These are phyloP conservation scores for Globisporangium uncinulatum DNA, from an alignment of 352 stramenopile species.

Conservation along the genomic window DNA sequence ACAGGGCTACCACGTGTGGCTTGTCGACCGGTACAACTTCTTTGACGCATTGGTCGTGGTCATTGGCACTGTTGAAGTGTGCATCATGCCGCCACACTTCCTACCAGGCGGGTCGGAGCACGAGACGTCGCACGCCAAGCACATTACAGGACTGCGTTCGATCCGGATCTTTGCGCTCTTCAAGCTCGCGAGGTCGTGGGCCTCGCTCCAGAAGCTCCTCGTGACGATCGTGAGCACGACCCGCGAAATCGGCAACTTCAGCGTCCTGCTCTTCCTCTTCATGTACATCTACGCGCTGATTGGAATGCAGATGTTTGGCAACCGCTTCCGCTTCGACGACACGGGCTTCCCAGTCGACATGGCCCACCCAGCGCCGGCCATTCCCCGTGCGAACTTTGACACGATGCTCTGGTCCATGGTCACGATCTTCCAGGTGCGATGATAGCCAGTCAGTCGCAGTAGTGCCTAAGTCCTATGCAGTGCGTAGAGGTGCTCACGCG, in stretches of 20 bases:
- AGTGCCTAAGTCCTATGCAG: background rate
- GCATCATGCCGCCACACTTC: conserved; percentile 33
- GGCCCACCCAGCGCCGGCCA: conserved; percentile 23
- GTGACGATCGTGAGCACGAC: conserved; percentile 84
- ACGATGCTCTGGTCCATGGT: conserved; percentile 59
- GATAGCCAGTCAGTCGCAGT: background rate
- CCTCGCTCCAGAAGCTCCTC: conserved; percentile 86
- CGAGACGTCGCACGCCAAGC: conserved; percentile 15
- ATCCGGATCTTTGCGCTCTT: conserved; percentile 86
- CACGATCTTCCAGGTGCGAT: conserved; percentile 54
- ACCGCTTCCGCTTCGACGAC: conserved; percentile 85
- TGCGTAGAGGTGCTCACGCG: conserved; percentile 8
- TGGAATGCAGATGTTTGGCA: conserved; percentile 92
- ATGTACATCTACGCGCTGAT: conserved; percentile 92
- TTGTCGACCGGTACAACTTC: conserved; percentile 60
- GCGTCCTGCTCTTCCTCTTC: conserved; percentile 90
- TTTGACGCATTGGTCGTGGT: conserved; percentile 69
- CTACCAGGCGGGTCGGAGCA: conserved; percentile 6
- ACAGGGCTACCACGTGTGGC: conserved; percentile 46
- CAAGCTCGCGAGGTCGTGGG: conserved; percentile 88
- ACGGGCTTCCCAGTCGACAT: conserved; percentile 38
- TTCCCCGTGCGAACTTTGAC: conserved; percentile 65
- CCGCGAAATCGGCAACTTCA: conserved; percentile 89
- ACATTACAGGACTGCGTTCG: conserved; percentile 73
- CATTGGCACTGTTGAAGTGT: conserved; percentile 28